Conservation (phyloP, 2,329 filamentous ascomycete genomes). For the Plenodomus biglobosus region DNA sequence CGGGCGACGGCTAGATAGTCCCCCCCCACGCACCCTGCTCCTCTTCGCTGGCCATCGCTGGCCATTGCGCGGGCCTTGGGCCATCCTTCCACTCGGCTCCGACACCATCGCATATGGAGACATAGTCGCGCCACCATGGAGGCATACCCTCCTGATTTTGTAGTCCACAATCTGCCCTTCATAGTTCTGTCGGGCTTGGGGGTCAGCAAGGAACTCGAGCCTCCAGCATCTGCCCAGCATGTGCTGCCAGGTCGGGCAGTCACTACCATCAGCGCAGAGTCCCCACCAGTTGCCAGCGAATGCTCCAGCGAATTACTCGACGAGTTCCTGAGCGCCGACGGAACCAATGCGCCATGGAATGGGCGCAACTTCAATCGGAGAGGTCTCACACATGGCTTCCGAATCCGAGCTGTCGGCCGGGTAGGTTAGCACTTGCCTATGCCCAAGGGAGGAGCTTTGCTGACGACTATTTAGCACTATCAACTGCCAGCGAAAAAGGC, state of each 20-base stretch:
- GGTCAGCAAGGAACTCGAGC: slow-evolving; percentile 27
- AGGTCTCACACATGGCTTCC: slow-evolving; percentile 59
- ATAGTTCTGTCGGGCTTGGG: slow-evolving; percentile 77
- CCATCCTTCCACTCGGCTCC: neutral
- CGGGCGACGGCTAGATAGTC: neutral
- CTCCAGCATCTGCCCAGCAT: slow-evolving; percentile 50
- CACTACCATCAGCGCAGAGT: slow-evolving; percentile 68
- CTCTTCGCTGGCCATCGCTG: neutral
- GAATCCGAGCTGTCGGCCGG: slow-evolving; percentile 74
- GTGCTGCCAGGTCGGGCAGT: slow-evolving; percentile 51
- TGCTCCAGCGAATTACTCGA: slow-evolving; percentile 66
- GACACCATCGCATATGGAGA: neutral
- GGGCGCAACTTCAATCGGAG: slow-evolving; percentile 54
- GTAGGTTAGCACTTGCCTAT: slow-evolving; percentile 58
- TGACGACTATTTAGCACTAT: slow-evolving; percentile 51
- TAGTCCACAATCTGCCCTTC: slow-evolving; percentile 84
- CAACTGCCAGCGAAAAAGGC: slow-evolving; percentile 65
- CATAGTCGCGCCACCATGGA: slow-evolving; percentile 60
- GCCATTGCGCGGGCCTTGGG: neutral
- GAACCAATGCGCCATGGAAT: slow-evolving; percentile 67
- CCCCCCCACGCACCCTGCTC: neutral
- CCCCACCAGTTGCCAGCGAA: slow-evolving; percentile 65
- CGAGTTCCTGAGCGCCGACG: slow-evolving; percentile 68
- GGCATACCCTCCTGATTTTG: slow-evolving; percentile 74
- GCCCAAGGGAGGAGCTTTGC: slow-evolving; percentile 14